phyloP scores from a whole-genome alignment of 148 eudicot genomes.

The Chenopodium suecicum region DNA sequence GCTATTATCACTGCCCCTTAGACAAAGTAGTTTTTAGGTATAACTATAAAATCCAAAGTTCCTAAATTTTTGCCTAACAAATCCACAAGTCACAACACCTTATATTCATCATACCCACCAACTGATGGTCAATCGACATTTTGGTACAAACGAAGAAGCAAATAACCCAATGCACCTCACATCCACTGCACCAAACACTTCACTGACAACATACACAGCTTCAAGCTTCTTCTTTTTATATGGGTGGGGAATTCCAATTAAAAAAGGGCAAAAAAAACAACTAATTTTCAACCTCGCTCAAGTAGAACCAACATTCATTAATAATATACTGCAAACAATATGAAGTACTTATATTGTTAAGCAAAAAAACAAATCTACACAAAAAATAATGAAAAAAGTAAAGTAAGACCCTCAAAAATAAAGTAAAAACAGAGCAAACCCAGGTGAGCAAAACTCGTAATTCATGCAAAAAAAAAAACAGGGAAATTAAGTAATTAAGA shows the following conservation, averaged over 20 bases:
- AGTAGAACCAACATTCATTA: background rate
- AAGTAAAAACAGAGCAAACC: background rate
- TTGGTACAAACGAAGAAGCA: background rate
- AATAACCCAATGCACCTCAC: background rate
- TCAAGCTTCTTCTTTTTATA: background rate
- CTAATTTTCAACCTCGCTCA: background rate
- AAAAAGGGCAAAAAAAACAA: background rate
- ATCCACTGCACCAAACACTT: background rate
- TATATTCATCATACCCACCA: background rate
- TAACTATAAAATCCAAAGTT: background rate
- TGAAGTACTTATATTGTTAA: background rate
- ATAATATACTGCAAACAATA: background rate
- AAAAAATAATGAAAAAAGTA: background rate
- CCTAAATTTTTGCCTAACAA: background rate
- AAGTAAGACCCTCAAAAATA: background rate
- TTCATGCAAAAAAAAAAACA: background rate
- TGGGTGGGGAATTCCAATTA: background rate
- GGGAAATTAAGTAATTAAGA: background rate
- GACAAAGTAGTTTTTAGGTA: too few relatives aligned
- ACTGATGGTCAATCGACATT: background rate
- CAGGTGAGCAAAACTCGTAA: constrained; percentile 5
- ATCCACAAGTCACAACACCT: background rate
- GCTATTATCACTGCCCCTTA: background rate
- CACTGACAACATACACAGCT: background rate
- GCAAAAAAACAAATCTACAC: background rate